A percentile compares a stretch with the other conserved stretches of the same genome.
Conservation (phyloP, 192 early-diverging fungal species). For the Mortierella claussenii region DNA sequence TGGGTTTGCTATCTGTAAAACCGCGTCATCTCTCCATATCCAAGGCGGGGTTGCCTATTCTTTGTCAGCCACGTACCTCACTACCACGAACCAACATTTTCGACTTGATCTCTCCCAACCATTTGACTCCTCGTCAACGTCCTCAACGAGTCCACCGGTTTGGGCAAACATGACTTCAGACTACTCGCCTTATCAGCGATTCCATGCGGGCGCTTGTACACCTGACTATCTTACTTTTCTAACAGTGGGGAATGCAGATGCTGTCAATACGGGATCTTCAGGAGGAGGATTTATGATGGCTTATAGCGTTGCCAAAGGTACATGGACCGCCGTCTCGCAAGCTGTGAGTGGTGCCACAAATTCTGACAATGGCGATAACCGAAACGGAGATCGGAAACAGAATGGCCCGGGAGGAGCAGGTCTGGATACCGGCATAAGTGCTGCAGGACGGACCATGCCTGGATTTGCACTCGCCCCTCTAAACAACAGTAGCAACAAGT, state of each 20-base stretch:
- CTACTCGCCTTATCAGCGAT: conserved; percentile 37
- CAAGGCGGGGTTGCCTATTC: conserved; percentile 44
- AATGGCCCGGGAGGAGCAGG: neutral
- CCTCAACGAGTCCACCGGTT: conserved; percentile 5
- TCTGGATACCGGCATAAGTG: neutral
- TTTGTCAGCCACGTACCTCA: conserved; percentile 11
- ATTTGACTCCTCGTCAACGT: conserved; percentile 13
- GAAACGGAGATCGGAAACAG: too few relatives aligned
- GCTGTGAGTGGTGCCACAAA: conserved; percentile 23
- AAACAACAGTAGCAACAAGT: neutral
- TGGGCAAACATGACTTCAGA: conserved; percentile 47
- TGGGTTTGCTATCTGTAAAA: conserved; percentile 47
- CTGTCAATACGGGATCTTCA: neutral
- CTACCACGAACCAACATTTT: conserved; percentile 47
- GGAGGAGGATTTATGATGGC: conserved; percentile 32
- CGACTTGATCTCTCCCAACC: conserved; percentile 36
- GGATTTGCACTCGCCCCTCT: conserved; percentile 16
- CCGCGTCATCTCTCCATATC: conserved; percentile 24
- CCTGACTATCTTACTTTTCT: conserved; percentile 20
- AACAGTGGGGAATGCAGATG: conserved; percentile 37
- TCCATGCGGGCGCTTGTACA: conserved; percentile 39
- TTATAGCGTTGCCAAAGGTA: conserved; percentile 33
- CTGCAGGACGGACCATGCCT: conserved; percentile 35
- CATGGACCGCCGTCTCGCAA: conserved; percentile 15
- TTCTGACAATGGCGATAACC: neutral